These are phyloP conservation scores for Apiospora pterosperma DNA, from an alignment of 2,329 filamentous ascomycete genomes.

Conservation along the genomic window DNA sequence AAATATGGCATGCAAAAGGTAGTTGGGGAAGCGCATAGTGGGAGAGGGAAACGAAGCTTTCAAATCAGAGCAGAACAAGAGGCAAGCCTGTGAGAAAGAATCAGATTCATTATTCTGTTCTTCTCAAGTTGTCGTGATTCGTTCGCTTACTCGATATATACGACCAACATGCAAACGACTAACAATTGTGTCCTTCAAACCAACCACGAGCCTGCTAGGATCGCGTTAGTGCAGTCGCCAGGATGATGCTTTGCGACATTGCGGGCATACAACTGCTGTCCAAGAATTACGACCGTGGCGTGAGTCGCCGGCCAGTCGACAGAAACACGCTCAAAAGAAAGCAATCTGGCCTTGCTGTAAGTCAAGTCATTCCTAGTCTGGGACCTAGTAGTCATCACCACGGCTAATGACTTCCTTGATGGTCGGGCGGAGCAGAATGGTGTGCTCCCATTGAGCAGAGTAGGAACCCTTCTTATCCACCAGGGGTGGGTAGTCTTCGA, in stretches of 20 bases:
- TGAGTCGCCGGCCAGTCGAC: too few species aligned
- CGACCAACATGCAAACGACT: not conserved
- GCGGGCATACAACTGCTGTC: not conserved
- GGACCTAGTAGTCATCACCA: slow-evolving; percentile 72
- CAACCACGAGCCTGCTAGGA: not conserved
- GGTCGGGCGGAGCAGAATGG: slow-evolving; percentile 71
- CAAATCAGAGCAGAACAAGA: not conserved
- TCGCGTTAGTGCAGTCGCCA: not conserved
- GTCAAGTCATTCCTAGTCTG: not conserved
- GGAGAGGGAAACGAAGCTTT: not conserved
- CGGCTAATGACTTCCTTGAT: slow-evolving; percentile 87
- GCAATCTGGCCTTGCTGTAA: not conserved
- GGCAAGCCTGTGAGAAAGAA: not conserved
- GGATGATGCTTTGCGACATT: not conserved
- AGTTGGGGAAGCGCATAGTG: too few species aligned
- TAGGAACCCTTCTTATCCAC: slow-evolving; percentile 92
- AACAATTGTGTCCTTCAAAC: not conserved
- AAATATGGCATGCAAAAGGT: too few species aligned
- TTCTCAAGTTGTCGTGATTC: not conserved
- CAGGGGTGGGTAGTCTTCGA: slow-evolving; percentile 86
- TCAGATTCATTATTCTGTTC: not conserved
- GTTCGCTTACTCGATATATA: not conserved
- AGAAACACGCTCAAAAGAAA: not conserved
- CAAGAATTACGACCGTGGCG: not conserved
- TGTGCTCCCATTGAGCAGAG: slow-evolving; percentile 91